phyloP scores from a whole-genome alignment of 306 rosid genomes.

The Cicer judaicum region DNA sequence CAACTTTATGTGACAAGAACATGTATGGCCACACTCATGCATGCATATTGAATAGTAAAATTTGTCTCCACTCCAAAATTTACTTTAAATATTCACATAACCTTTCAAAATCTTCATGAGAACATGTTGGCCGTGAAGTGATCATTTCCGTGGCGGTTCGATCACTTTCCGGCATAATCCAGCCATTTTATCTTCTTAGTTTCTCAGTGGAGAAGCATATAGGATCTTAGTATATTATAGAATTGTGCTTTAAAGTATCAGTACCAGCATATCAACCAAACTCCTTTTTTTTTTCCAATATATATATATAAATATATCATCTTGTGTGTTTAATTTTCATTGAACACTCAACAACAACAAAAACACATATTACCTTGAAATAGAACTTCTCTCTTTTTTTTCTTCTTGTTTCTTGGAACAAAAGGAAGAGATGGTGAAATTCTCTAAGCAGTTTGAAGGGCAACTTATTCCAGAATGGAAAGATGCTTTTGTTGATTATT shows the following conservation, averaged over 20 bases:
- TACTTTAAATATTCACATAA: slow-evolving; percentile 59
- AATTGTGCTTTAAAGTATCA: slow-evolving; percentile 94
- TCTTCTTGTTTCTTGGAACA: background rate
- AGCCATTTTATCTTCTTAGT: slow-evolving; percentile 45
- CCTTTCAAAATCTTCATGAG: slow-evolving; percentile 64
- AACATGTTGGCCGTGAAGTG: slow-evolving; percentile 59
- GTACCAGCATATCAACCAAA: slow-evolving; percentile 68
- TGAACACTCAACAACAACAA: slow-evolving; percentile 58
- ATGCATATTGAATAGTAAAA: slow-evolving; percentile 37
- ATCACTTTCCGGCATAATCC: slow-evolving; percentile 60
- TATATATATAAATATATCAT: slow-evolving; percentile 45
- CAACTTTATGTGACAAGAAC: slow-evolving; percentile 31
- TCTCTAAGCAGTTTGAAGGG: slow-evolving; percentile 90
- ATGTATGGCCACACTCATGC: slow-evolving; percentile 32
- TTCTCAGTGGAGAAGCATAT: slow-evolving; percentile 79
- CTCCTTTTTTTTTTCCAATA: slow-evolving; percentile 55
- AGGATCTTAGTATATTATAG: slow-evolving; percentile 84
- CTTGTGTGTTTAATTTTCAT: slow-evolving; percentile 50
- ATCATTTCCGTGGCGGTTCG: slow-evolving; percentile 52
- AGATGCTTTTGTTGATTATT: slow-evolving; percentile 92
- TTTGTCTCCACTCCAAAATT: slow-evolving; percentile 43
- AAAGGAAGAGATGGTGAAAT: slow-evolving; percentile 74
- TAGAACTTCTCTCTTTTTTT: slow-evolving; percentile 38
- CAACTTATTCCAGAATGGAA: slow-evolving; percentile 99
- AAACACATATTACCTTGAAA: slow-evolving; percentile 20